These are phyloP conservation scores for Aspergillus taichungensis DNA, from an alignment of 495 filamentous ascomycete species.

Conservation along the genomic window DNA sequence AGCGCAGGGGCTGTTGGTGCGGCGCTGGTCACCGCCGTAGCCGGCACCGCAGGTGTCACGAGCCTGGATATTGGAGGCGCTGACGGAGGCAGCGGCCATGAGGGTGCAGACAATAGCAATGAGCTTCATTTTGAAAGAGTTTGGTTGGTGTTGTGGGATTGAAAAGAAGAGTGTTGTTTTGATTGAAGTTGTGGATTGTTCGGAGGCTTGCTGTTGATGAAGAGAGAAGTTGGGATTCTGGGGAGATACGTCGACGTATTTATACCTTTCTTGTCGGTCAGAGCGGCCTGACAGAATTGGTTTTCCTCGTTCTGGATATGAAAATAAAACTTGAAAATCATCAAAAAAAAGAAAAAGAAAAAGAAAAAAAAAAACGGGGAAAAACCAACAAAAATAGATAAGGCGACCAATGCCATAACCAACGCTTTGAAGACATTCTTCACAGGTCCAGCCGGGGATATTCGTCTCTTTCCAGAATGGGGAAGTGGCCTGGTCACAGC, in stretches of 20 bases:
- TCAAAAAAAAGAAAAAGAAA: no score
- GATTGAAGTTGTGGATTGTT: conserved; percentile 3
- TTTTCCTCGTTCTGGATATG: no score
- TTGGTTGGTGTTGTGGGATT: neutral
- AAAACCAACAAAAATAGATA: no score
- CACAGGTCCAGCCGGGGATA: no score
- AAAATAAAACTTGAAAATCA: no score
- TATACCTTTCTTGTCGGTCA: neutral
- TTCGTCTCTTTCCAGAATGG: no score
- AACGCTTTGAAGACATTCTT: no score
- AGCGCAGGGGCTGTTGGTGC: conserved; percentile 8
- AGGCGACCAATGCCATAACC: no score
- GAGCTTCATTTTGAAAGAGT: conserved; percentile 7
- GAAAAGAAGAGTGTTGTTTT: neutral
- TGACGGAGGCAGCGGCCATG: conserved; percentile 10
- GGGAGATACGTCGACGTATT: neutral
- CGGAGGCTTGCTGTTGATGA: neutral
- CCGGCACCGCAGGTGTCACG: conserved; percentile 7
- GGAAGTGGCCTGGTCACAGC: neutral
- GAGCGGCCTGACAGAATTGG: no score
- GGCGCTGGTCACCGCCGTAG: conserved; percentile 6
- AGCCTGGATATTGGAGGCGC: conserved; percentile 3
- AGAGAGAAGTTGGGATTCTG: neutral
- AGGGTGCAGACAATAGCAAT: conserved; percentile 9
- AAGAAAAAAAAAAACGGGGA: no score